Evolutionary conservation across 2,329 filamentous ascomycete genomes (phyloP), one percentile per base, ranked within the genome.

Genomic region (Venturia carpophila): DNA sequence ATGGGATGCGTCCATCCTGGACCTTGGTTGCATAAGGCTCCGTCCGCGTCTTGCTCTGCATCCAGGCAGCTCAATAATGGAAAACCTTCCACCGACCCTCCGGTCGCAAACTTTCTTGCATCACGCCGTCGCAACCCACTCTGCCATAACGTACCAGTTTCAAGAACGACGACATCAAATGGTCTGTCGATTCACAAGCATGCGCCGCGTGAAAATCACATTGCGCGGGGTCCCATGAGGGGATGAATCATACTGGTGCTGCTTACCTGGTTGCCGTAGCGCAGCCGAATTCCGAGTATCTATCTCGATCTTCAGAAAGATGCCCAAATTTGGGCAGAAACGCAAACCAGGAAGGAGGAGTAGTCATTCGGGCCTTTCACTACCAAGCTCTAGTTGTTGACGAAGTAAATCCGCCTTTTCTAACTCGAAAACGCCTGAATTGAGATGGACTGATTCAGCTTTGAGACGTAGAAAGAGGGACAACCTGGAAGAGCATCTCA

Each of bases 131-230:
- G 49, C 49, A 37, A 34, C 3, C 49, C 49, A 24, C 49, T 56
- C 17, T 24, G 49, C 49, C 27, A 56, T 56, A 34, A 21, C 45
- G 45, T 49, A 49, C 9, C n/a, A 6, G 11, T 49, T 49, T 11
- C n/a, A 34, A 56, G 27, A 17, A 34, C 49, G 24, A 56, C 49
- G 11, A 34, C 11, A 34, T 1, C 49, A 56, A 34, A 7, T 17
- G 34, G 13, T 56, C 49, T 30, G 19, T 58, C 30, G 17, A 58
- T 58, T n/a, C 27, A n/a, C 52, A 34, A 37, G 30, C 30, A 34
- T 58, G 27, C 30, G 52, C 52, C 19, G 52, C 30, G 37, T 58
- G n/a, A 27, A 19, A 58, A 58, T 58, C 52, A 58, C 7, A 58
- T 34, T 39, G 19, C 17, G 30, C 30, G 30, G 30, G 30, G 30